Conservation (phyloP, 176 grass and related monocot species). For the Eleusine coracana region DNA sequence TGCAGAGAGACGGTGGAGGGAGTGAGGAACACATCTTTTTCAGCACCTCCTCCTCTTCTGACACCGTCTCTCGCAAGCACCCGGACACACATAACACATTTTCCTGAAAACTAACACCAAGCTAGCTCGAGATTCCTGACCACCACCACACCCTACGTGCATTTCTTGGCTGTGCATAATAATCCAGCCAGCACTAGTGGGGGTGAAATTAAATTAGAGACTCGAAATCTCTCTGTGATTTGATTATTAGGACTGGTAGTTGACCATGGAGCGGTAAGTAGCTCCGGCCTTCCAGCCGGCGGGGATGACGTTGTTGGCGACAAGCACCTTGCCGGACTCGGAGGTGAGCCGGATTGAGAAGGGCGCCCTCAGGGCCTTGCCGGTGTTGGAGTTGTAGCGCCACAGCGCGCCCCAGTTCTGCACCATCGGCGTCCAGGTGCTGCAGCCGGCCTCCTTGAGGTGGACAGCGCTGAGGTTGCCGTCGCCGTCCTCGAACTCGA, state of each 20-base stretch:
- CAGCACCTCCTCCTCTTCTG: slow-evolving; percentile 51
- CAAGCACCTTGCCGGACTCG: slow-evolving; percentile 51
- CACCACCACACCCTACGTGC: slow-evolving; percentile 26
- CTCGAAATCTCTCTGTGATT: background rate
- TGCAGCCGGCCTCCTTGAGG: slow-evolving; percentile 50
- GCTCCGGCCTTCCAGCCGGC: slow-evolving; percentile 55
- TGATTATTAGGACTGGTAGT: slow-evolving; percentile 48
- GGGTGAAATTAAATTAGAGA: background rate
- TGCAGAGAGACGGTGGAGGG: slow-evolving; percentile 52
- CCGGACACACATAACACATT: slow-evolving; percentile 33
- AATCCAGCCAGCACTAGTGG: slow-evolving; percentile 26
- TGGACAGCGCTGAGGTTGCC: slow-evolving; percentile 60
- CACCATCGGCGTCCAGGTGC: slow-evolving; percentile 54
- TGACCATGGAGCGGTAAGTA: slow-evolving; percentile 63
- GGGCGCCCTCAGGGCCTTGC: slow-evolving; percentile 49
- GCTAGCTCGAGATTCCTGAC: background rate
- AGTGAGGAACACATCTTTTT: slow-evolving; percentile 30
- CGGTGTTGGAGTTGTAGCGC: slow-evolving; percentile 63
- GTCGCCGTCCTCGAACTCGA: slow-evolving; percentile 79
- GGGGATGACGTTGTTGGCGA: slow-evolving; percentile 66
- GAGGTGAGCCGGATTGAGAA: slow-evolving; percentile 78
- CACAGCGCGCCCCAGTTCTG: slow-evolving; percentile 79
- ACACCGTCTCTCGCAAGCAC: slow-evolving; percentile 48
- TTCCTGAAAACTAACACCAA: slow-evolving; percentile 14
- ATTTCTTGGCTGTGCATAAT: slow-evolving; percentile 9